phyloP scores from a whole-genome alignment of 768 basidiomycete species.

The Pisolithus marmoratus region DNA sequence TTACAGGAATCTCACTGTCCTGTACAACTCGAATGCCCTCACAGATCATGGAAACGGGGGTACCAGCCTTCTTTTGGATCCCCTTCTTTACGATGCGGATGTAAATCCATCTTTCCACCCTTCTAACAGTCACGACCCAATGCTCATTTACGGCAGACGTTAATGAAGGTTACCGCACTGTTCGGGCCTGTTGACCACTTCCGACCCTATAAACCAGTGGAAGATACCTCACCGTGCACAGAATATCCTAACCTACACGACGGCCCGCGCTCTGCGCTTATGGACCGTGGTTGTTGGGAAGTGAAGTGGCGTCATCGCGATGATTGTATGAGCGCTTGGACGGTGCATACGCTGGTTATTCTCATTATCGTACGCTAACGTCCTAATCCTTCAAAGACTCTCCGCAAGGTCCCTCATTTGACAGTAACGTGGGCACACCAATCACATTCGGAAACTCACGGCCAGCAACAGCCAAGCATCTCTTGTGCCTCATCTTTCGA shows the following conservation, averaged over 20 bases:
- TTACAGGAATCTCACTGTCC: conserved; percentile 34
- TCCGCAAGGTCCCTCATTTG: conserved; percentile 64
- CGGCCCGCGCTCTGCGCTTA: conserved; percentile 44
- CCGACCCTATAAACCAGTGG: conserved; percentile 22
- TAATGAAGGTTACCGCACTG: conserved; percentile 45
- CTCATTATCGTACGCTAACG: background rate
- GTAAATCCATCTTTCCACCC: conserved; percentile 28
- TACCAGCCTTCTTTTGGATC: conserved; percentile 42
- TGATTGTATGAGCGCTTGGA: conserved; percentile 66
- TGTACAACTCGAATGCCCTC: conserved; percentile 54
- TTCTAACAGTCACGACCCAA: background rate
- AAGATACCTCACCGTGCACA: conserved; percentile 11
- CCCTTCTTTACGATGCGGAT: conserved; percentile 55
- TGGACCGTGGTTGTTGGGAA: conserved; percentile 65
- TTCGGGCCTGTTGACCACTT: conserved; percentile 68
- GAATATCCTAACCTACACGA: conserved; percentile 49
- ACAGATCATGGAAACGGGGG: conserved; percentile 10
- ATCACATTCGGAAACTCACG: conserved; percentile 21
- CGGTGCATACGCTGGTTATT: conserved; percentile 38
- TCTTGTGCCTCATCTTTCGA: conserved; percentile 7
- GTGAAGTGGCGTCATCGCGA: conserved; percentile 77
- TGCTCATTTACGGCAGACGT: conserved; percentile 33
- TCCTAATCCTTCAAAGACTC: conserved; percentile 39
- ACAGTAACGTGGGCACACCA: conserved; percentile 81
- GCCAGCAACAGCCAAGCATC: conserved; percentile 9